phyloP scores from a whole-genome alignment of 305 asterid genomes.

The Ilex paraguariensis region DNA sequence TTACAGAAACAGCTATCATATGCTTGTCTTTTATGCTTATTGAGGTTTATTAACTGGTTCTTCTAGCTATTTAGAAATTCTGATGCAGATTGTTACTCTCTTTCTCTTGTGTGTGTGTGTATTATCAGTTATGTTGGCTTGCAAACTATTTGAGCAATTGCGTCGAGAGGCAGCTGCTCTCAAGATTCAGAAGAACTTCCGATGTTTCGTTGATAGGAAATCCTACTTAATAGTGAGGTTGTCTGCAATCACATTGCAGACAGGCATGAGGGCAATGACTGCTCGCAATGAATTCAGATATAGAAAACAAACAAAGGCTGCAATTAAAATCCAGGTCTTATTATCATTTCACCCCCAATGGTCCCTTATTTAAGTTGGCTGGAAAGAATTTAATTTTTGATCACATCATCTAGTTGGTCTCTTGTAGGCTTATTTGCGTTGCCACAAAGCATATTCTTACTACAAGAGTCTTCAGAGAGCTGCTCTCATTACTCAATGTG shows the following conservation, averaged over 20 bases:
- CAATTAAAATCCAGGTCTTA: constrained; percentile 78
- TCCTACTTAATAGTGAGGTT: constrained; percentile 55
- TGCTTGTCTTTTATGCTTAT: not conserved
- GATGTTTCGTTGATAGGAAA: constrained; percentile 53
- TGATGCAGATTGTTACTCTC: constrained; percentile 3
- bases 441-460: constrained; percentile 63
- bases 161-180: constrained; percentile 79
- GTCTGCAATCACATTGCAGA: constrained; percentile 72
- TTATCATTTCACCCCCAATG: constrained; percentile 3
- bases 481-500: constrained; percentile 79
- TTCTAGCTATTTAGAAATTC: constrained; percentile 7
- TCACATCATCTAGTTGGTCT: constrained; percentile 17
- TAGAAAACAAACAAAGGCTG: constrained; percentile 90
- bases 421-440: constrained; percentile 73
- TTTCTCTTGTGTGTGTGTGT: not conserved
- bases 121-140: constrained; percentile 67
- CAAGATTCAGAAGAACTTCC: constrained; percentile 91
- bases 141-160: constrained; percentile 85
- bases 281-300: constrained; percentile 79
- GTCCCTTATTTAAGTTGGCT: not conserved
- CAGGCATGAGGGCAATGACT: constrained; percentile 93
- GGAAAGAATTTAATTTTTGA: constrained; percentile 2
- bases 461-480: constrained; percentile 84
- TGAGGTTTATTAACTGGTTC: constrained; percentile 13
- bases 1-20: no score